Conservation (phyloP, 768 basidiomycete species). For the Xanthoconium stramineum region DNA sequence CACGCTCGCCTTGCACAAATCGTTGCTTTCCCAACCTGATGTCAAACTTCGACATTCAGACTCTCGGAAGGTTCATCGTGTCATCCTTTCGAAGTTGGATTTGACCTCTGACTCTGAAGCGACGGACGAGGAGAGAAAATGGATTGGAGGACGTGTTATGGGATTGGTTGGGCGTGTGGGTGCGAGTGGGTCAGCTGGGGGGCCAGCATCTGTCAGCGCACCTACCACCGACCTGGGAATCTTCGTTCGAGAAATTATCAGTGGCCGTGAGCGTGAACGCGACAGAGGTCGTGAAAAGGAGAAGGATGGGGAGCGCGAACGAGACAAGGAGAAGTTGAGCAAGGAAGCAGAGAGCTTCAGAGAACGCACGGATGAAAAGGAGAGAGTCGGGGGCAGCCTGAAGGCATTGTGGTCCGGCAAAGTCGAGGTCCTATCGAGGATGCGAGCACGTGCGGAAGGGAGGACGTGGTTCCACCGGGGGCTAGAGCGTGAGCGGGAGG, state of each 20-base stretch:
- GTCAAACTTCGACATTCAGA: constrained; percentile 38
- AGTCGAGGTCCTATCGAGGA: constrained; percentile 24
- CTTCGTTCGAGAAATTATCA: constrained; percentile 46
- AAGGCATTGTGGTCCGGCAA: constrained; percentile 34
- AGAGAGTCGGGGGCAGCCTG: constrained; percentile 32
- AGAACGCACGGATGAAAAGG: constrained; percentile 34
- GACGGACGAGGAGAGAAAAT: constrained; percentile 31
- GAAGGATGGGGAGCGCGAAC: constrained; percentile 30
- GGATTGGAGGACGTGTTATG: constrained; percentile 32
- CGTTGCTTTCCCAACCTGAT: constrained; percentile 28
- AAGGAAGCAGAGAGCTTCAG: constrained; percentile 34
- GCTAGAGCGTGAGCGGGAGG: constrained; percentile 28
- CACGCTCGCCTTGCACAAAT: constrained; percentile 23
- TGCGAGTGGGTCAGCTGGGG: constrained; percentile 31
- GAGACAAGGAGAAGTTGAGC: constrained; percentile 36
- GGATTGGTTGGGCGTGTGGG: constrained; percentile 39
- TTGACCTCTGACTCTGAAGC: constrained; percentile 30
- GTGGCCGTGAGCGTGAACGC: constrained; percentile 29
- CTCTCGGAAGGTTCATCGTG: constrained; percentile 59
- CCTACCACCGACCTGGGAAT: constrained; percentile 50
- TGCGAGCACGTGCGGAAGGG: constrained; percentile 30
- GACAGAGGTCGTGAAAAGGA: constrained; percentile 35
- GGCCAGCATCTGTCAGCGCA: constrained; percentile 42
- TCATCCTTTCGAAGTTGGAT: constrained; percentile 59
- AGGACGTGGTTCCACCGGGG: constrained; percentile 9